These are phyloP conservation scores for Penicillium oxalicum DNA, from an alignment of 2,329 filamentous ascomycete species.

Conservation along the genomic window DNA sequence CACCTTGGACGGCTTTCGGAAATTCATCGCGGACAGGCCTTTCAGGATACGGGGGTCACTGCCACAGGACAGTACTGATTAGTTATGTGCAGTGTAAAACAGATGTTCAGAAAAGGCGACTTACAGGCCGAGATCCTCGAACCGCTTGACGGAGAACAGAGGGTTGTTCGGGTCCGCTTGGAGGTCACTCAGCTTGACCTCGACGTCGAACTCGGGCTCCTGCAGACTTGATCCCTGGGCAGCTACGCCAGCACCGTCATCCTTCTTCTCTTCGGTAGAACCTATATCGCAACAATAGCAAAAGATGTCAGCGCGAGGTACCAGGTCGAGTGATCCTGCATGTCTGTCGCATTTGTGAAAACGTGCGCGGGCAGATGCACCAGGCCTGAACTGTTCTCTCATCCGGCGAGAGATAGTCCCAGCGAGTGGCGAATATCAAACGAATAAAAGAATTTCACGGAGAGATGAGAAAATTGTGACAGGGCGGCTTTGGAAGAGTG, in stretches of 20 bases:
- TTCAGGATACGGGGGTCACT: slow-evolving; percentile 62
- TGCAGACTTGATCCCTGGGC: slow-evolving; percentile 49
- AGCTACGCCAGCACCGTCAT: slow-evolving; percentile 37
- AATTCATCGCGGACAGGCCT: slow-evolving; percentile 74
- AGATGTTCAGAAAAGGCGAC: slow-evolving; percentile 27
- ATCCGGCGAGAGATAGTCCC: too few relatives aligned
- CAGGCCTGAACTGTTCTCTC: too few relatives aligned
- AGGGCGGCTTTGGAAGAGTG: neutral
- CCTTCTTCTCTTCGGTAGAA: neutral
- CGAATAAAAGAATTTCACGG: too few relatives aligned
- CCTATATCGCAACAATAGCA: neutral
- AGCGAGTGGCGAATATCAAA: too few relatives aligned
- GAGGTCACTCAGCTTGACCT: slow-evolving; percentile 85
- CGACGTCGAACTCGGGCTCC: slow-evolving; percentile 79
- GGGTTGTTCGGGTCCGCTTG: slow-evolving; percentile 83
- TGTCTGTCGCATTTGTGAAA: neutral
- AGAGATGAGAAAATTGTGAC: too few relatives aligned
- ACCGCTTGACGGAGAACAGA: slow-evolving; percentile 75
- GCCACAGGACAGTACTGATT: slow-evolving; percentile 10
- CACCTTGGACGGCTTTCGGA: slow-evolving; percentile 94
- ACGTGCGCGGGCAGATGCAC: too few relatives aligned
- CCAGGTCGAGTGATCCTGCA: neutral
- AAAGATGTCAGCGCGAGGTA: neutral
- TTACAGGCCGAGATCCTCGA: slow-evolving; percentile 80
- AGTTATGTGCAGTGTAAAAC: neutral